Base-by-base conservation (phyloP, 2,329 filamentous ascomycete genomes). In the Penicillium paneum region DNA sequence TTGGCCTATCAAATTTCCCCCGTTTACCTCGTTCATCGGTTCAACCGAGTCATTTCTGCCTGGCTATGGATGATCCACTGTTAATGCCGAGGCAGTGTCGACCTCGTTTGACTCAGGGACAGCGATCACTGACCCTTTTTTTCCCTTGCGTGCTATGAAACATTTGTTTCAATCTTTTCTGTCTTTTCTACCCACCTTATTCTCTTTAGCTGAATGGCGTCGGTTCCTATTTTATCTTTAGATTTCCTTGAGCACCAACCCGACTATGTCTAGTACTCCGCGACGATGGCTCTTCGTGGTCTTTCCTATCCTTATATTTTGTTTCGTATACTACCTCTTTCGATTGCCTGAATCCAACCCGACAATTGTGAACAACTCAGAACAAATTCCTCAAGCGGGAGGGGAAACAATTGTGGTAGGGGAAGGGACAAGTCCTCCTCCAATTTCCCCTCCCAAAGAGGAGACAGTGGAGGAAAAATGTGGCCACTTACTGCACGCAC, bases 251-350 rank as follows among this genome's bases (percentile, higher is more conserved):
- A 42, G 32, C 38, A 43, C 45, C 35, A 39, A 64, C 34, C 15
- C 47, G 36, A 43, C 17, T 48, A 65, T 65, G 63, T 59, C 61
- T 21, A 58, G 28, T 55, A 60, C 62, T 48, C 52, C 60, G 19
- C 58, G 61, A 56, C 61, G 63, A 61, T 64, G 64, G 63, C 48
- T 65, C 15, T 45, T 65, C 58, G 46, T 65, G 54, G 50, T 54
- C 55, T 59, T 64, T 47, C 63, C 63, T 15, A 36, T 66, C 55
- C 39, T 66, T 56, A 57, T 57, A 39, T 40, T 65, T 28, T 24
- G 53, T 13, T 28, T 65, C 6, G 34, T 66, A 19, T 65, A 62
- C 35, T 61, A 60, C 35, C 32, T 65, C 11, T 49, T 56, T 21
- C 55, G 52, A 40, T 35, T 57, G 11, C 57, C 58, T 24, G 39